Base-by-base conservation (phyloP, 2,329 filamentous ascomycete species). In the Diaporthe eres region DNA sequence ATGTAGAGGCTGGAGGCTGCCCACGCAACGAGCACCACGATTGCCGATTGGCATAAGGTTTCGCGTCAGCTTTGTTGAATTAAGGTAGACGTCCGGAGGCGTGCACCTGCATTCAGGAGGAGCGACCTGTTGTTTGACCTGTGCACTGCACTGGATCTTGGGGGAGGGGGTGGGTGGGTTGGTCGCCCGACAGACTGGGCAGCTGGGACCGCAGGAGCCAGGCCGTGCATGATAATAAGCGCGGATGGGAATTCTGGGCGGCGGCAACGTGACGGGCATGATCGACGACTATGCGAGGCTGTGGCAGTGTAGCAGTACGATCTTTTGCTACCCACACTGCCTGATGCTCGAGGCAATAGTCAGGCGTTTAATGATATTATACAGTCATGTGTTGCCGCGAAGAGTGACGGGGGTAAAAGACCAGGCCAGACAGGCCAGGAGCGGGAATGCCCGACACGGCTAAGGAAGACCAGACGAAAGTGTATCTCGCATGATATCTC, bases 401-500 rank as follows among this genome's bases (percentile, higher is more conserved):
- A 8, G 42, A 39, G 47, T 34, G 44, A 53, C 22, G 25, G 70
- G 53, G 39, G 9, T 39, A n/a, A 28, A 22, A 60, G 70, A 60
- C 53, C 25, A 60, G 37, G 42, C 51, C 37, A 39, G 37, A n/a
- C 58, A 13, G 12, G 34, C 25, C 22, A 55, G 37, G 53, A 53
- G 71, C 71, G 42, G 71, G 60, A 53, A 47, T 25, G 57, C 49
- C 71, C 61, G 57, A 25, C 47, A 31, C 10, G 47, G 65, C 31
- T 55, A 22, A 37, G 28, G 17, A 58, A 72, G 37, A 57, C 58
- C 53, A 55, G 74, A 49, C 49, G 68, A 75, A 75, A 75, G 58
- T 60, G 31, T 72, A 72, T 67, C 74, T 75, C 57, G 74, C 74
- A 65, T 75, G 39, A 22, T 22, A 49, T 15, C 63, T 67, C 44